A percentile compares a stretch with the other conserved stretches of the same genome.
These are phyloP conservation scores for Albugo laibachii DNA, from an alignment of 352 stramenopile genomes.

Conservation along the genomic window DNA sequence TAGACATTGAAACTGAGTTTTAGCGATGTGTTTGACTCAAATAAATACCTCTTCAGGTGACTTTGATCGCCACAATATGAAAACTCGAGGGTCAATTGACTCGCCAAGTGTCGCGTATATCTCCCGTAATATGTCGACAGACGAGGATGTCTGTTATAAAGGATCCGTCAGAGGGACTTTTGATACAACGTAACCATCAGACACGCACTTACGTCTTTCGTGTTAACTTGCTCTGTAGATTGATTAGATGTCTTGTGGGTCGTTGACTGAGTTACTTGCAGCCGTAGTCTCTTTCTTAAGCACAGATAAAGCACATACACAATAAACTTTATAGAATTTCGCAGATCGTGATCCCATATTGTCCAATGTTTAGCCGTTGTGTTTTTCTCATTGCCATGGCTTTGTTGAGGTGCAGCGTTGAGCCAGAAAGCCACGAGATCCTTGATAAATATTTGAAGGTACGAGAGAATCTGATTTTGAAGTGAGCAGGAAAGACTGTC, in stretches of 20 bases:
- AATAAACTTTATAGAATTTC: background rate
- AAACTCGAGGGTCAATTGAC: constrained; percentile 4
- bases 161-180: background rate
- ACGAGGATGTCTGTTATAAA: background rate
- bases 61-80: constrained; percentile 62
- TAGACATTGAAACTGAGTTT: constrained; percentile 7
- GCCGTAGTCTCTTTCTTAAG: too few species aligned
- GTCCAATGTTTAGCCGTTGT: too few species aligned
- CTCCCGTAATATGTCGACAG: background rate
- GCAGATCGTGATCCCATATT: background rate
- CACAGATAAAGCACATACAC: too few species aligned
- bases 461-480: too few species aligned
- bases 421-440: too few species aligned
- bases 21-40: background rate
- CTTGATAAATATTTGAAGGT: too few species aligned
- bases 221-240: background rate
- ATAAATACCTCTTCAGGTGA: constrained; percentile 38
- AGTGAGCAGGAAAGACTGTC: background rate
- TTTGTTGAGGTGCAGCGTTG: too few species aligned
- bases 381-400: too few species aligned
- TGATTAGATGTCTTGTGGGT: too few species aligned
- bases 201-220: background rate
- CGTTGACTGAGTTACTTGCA: too few species aligned
- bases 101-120: background rate
- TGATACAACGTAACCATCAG: background rate